Percentiles rank a stretch among this genome's conserved stretches.
Conservation (phyloP, 441 rosid genomes). For the Adansonia madagascariensis region DNA sequence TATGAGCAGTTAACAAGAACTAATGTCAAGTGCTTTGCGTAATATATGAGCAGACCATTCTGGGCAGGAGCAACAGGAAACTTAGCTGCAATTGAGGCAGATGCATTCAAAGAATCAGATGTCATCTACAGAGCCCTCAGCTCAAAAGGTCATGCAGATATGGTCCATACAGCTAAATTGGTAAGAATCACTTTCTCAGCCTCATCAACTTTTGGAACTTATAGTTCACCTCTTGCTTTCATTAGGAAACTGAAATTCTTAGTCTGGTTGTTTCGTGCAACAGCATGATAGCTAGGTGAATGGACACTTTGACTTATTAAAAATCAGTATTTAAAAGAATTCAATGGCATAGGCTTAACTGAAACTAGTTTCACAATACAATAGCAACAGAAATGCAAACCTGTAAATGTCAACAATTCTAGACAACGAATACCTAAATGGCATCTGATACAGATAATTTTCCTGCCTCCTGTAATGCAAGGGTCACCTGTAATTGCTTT, state of each 20-base stretch:
- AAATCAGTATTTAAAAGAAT: too few species aligned
- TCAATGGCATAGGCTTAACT: too few species aligned
- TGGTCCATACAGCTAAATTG: constrained; percentile 91
- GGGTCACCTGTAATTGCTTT: too few species aligned
- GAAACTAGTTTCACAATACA: too few species aligned
- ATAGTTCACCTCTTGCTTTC: background rate
- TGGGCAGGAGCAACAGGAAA: constrained; percentile 88
- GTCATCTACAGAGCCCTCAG: constrained; percentile 88
- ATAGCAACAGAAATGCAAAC: too few species aligned
- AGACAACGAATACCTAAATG: too few species aligned
- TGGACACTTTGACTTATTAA: too few species aligned
- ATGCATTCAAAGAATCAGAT: constrained; percentile 94
- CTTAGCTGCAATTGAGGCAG: constrained; percentile 91
- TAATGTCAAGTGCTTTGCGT: constrained; percentile 20
- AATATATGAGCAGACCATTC: constrained; percentile 50
- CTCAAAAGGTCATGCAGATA: constrained; percentile 90
- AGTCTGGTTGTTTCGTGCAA: too few species aligned
- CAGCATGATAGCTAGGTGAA: too few species aligned
- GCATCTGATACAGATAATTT: too few species aligned
- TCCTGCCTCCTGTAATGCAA: too few species aligned
- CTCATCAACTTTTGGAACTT: background rate
- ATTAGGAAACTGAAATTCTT: background rate
- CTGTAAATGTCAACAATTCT: too few species aligned
- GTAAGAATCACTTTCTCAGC: constrained; percentile 42
- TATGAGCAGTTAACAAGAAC: constrained; percentile 2